These are phyloP conservation scores for Amoeboradix gromovi DNA, from an alignment of 371 early-diverging fungal genomes.

Conservation along the genomic window DNA sequence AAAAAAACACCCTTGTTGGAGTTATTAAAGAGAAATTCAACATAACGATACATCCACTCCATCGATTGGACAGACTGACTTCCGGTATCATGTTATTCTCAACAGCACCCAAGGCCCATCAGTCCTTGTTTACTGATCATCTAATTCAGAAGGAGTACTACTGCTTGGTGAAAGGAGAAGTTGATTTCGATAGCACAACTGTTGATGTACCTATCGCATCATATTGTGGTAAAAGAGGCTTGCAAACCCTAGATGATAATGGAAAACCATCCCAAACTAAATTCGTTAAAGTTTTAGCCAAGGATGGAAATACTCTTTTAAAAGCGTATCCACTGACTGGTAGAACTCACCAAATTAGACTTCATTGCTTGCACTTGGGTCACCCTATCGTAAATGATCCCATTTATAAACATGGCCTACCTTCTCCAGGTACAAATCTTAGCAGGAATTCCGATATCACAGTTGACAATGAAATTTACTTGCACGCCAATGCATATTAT, in stretches of 20 bases:
- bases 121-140: constrained; percentile 6
- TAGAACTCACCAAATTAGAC: constrained; percentile 19
- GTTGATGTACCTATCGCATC: neutral
- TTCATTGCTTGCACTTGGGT: constrained; percentile 14
- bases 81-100: constrained; percentile 15
- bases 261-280: constrained; percentile 1
- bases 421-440: neutral
- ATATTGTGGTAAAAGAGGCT: neutral
- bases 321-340: constrained; percentile 17
- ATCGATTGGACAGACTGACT: constrained; percentile 16
- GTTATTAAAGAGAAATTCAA: constrained; percentile 4
- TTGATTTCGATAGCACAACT: constrained; percentile 5
- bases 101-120: constrained; percentile 4
- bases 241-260: neutral
- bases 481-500: neutral
- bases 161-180: constrained; percentile 11
- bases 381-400: constrained; percentile 15
- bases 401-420: constrained; percentile 1
- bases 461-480: neutral
- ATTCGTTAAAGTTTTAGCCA: neutral
- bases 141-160: constrained; percentile 12
- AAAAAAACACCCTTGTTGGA: constrained; percentile 10
- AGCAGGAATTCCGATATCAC: neutral
- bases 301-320: constrained; percentile 9
- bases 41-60: constrained; percentile 8